Evolutionary conservation across 768 basidiomycete genomes (phyloP).

Genomic region (Stropharia rugosoannulata): DNA sequence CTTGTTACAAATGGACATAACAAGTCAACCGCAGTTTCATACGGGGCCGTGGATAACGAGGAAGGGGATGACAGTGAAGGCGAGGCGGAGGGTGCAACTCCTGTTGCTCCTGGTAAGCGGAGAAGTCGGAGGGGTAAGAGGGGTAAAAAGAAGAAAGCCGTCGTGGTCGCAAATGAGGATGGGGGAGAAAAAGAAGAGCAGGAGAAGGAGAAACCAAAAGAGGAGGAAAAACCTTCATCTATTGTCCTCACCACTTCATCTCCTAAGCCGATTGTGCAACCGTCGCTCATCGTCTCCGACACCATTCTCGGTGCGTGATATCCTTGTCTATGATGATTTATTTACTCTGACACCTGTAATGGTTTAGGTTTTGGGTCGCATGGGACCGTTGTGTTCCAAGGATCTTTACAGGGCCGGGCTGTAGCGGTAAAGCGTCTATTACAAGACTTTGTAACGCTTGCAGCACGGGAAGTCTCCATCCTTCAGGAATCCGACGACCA

Average conservation of each 20-base stretch:
- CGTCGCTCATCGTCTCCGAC: constrained; percentile 73
- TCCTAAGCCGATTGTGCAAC: constrained; percentile 24
- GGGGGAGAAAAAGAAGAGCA: constrained; percentile 40
- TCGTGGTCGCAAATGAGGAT: constrained; percentile 28
- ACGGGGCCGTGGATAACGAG: constrained; percentile 61
- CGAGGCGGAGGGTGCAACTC: constrained; percentile 21
- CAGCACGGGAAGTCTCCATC: constrained; percentile 89
- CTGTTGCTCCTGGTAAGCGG: constrained; percentile 40
- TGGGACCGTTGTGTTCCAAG: constrained; percentile 93
- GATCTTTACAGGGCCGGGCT: constrained; percentile 93
- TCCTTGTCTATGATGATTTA: not conserved
- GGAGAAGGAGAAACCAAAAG: constrained; percentile 29
- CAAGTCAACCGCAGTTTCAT: constrained; percentile 24
- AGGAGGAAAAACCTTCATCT: constrained; percentile 23
- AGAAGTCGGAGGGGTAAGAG: constrained; percentile 49
- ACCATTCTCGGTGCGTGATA: constrained; percentile 61
- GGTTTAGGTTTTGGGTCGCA: constrained; percentile 87
- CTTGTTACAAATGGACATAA: not conserved
- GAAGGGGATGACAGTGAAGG: constrained; percentile 25
- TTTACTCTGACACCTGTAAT: constrained; percentile 2
- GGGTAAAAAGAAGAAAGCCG: constrained; percentile 52
- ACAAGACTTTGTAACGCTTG: constrained; percentile 93
- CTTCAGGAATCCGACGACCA: constrained; percentile 98
- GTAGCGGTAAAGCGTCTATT: constrained; percentile 98
- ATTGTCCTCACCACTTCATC: constrained; percentile 24